phyloP scores from a whole-genome alignment of 2,329 filamentous ascomycete species.

The Trichophyton schoenleinii region DNA sequence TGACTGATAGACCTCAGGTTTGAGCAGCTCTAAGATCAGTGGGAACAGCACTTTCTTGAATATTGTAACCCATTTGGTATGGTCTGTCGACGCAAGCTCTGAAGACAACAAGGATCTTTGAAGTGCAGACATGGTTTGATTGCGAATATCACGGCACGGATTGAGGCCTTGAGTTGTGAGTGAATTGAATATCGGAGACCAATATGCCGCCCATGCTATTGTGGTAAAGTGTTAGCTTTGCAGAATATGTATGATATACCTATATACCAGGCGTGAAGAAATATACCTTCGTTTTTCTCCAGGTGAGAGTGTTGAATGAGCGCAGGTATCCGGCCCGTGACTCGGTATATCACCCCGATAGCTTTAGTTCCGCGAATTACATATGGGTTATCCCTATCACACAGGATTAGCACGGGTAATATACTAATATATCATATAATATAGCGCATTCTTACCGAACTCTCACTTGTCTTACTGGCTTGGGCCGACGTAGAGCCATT shows the following conservation, averaged over 20 bases:
- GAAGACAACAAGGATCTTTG: conserved; percentile 77
- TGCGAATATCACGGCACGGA: conserved; percentile 81
- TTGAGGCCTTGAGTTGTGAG: conserved; percentile 86
- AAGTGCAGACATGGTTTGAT: conserved; percentile 73
- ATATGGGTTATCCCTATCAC: conserved; percentile 51
- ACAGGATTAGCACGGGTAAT: neutral
- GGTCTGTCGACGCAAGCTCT: conserved; percentile 67
- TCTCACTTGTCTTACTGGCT: conserved; percentile 41
- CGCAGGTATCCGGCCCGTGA: conserved; percentile 69
- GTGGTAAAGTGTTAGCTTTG: conserved; percentile 15
- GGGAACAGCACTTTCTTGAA: conserved; percentile 92
- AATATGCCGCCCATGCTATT: conserved; percentile 92
- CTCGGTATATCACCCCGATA: conserved; percentile 65
- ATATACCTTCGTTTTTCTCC: conserved; percentile 65
- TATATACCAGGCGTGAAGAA: neutral
- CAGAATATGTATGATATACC: neutral
- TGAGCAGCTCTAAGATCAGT: conserved; percentile 71
- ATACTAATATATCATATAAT: neutral
- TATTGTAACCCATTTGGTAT: conserved; percentile 88
- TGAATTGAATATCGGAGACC: conserved; percentile 86
- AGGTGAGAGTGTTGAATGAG: conserved; percentile 90
- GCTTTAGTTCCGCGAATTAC: conserved; percentile 69
- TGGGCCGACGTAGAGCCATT: conserved; percentile 38
- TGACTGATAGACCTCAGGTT: conserved; percentile 85
- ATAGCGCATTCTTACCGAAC: conserved; percentile 38